These are phyloP conservation scores for Teratosphaeria pseudoeucalypti DNA, from an alignment of 2,329 filamentous ascomycete genomes.

Conservation along the genomic window DNA sequence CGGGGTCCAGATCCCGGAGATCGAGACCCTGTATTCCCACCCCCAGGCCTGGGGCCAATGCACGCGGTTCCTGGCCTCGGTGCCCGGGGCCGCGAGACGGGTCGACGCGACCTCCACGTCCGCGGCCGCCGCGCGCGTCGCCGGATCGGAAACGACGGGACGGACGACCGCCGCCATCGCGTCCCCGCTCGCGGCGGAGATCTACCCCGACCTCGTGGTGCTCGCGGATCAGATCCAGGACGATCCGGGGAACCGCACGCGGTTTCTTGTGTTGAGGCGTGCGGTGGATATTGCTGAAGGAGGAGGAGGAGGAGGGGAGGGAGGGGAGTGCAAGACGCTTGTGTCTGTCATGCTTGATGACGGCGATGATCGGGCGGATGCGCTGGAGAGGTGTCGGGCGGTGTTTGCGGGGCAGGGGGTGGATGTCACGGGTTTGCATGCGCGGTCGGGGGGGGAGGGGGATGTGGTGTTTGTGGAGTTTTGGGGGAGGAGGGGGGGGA, in stretches of 20 bases:
- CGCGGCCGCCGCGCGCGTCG: constrained; percentile 60
- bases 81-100: constrained; percentile 65
- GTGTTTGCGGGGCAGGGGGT: constrained; percentile 54
- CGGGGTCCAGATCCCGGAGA: constrained; percentile 41
- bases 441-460: constrained; percentile 61
- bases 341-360: constrained; percentile 78
- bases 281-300: not conserved
- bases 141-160: no score
- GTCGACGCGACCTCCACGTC: constrained; percentile 81
- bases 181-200: constrained; percentile 59
- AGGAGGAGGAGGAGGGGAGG: constrained; percentile 9
- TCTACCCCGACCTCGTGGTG: constrained; percentile 54
- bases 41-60: constrained; percentile 95
- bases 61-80: constrained; percentile 57
- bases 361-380: constrained; percentile 51
- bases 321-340: constrained; percentile 50
- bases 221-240: constrained; percentile 65
- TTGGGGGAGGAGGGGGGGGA: constrained; percentile 46
- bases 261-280: constrained; percentile 52
- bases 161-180: constrained; percentile 65
- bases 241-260: constrained; percentile 62
- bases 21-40: constrained; percentile 78
- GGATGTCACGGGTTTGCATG: constrained; percentile 86
- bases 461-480: constrained; percentile 93
- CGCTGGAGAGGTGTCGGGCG: constrained; percentile 67